phyloP scores from a whole-genome alignment of 164 flowering plant species.

The Magnolia kwangsiensis region DNA sequence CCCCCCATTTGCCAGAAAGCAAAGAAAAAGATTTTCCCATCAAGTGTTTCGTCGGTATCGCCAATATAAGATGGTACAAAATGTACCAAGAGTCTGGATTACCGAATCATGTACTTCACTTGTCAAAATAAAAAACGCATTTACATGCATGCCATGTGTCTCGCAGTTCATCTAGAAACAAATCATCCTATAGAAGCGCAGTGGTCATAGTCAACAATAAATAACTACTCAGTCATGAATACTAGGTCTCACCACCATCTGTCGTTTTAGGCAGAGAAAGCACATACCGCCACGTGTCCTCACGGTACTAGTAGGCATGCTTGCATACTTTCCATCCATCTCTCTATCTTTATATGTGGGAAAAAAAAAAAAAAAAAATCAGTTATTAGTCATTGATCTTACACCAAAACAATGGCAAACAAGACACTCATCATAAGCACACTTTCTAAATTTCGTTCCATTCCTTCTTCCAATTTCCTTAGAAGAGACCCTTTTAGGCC shows the following conservation, averaged over 20 bases:
- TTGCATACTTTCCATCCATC: background rate
- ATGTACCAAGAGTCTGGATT: too few relatives aligned
- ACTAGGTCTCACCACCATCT: background rate
- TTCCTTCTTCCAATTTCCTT: background rate
- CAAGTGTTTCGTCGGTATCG: too few relatives aligned
- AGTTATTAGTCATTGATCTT: too few relatives aligned
- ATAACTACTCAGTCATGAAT: background rate
- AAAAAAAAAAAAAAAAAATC: background rate
- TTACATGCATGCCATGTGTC: too few relatives aligned
- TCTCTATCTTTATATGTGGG: background rate
- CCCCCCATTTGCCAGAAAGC: too few relatives aligned
- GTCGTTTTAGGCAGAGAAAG: background rate
- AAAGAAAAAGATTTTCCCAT: too few relatives aligned
- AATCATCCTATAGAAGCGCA: background rate
- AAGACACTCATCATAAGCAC: conserved; percentile 3
- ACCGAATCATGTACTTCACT: too few relatives aligned
- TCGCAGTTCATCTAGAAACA: too few relatives aligned
- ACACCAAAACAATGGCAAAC: conserved; percentile 20
- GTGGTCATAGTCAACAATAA: background rate
- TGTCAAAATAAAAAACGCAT: too few relatives aligned
- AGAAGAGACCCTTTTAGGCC: conserved; percentile 3
- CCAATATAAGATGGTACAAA: too few relatives aligned
- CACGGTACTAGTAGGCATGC: background rate
- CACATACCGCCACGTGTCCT: background rate
- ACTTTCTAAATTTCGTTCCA: conserved; percentile 4